phyloP scores from a whole-genome alignment of 2,329 filamentous ascomycete species.

The Shiraia sp. region DNA sequence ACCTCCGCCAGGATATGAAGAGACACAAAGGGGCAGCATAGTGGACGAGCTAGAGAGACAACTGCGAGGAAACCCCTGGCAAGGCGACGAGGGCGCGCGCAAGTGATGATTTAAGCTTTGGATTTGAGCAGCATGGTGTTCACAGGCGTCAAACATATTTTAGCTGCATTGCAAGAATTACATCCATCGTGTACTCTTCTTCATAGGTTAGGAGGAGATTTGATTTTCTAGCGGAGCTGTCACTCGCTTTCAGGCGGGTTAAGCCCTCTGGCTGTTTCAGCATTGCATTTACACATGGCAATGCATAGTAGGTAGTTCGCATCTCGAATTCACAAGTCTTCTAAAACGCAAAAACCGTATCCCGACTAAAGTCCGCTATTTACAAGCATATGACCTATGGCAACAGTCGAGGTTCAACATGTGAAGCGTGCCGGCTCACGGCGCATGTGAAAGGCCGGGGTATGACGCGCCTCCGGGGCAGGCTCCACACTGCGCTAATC shows the following conservation, averaged over 20 bases:
- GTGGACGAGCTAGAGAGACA: conserved; percentile 69
- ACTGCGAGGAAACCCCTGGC: conserved; percentile 30
- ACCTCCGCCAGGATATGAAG: conserved; percentile 89
- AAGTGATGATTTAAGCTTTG: conserved; percentile 13
- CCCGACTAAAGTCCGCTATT: background rate
- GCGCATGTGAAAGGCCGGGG: conserved; percentile 19
- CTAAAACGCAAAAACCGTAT: no score
- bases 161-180: no score
- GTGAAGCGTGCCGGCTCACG: conserved; percentile 18
- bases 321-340: no score
- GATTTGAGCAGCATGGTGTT: conserved; percentile 34
- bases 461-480: conserved; percentile 15
- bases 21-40: conserved; percentile 81
- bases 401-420: conserved; percentile 13
- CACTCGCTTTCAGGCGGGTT: no score
- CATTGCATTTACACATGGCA: no score
- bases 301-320: no score
- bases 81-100: conserved; percentile 8
- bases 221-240: no score
- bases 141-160: background rate
- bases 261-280: no score
- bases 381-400: conserved; percentile 1
- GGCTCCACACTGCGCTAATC: conserved; percentile 10
- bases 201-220: no score
- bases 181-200: no score